phyloP scores from a whole-genome alignment of 169 alveolate species.

The Plasmodium coatneyi region DNA sequence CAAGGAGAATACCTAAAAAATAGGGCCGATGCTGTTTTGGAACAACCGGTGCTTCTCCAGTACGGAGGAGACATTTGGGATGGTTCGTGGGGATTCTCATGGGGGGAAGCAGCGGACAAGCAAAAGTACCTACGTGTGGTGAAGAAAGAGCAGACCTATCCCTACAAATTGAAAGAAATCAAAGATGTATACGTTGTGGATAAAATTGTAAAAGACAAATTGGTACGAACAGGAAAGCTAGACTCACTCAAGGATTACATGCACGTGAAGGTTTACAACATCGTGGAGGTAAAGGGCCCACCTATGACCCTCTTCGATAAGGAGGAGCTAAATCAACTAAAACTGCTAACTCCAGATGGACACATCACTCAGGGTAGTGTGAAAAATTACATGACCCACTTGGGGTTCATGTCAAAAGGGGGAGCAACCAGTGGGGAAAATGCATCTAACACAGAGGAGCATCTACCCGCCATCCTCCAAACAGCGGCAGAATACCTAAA shows the following conservation, averaged over 20 bases:
- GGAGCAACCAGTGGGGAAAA: not conserved
- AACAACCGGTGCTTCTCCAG: not conserved
- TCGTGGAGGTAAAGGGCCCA: not conserved
- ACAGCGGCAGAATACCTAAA: not conserved
- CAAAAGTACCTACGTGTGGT: slow-evolving; percentile 5
- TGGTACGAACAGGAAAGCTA: not conserved
- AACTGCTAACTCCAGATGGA: not conserved
- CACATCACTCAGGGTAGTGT: slow-evolving; percentile 19
- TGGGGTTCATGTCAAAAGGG: not conserved
- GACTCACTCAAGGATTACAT: not conserved
- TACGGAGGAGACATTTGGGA: not conserved
- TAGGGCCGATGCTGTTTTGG: not conserved
- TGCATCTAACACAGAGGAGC: too few species aligned
- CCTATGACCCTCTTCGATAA: not conserved
- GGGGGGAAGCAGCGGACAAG: slow-evolving; percentile 11
- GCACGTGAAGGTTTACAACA: slow-evolving; percentile 18
- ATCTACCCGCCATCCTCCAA: not conserved
- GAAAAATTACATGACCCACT: slow-evolving; percentile 12
- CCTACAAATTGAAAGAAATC: slow-evolving; percentile 15
- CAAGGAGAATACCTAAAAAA: not conserved
- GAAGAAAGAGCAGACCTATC: slow-evolving; percentile 17
- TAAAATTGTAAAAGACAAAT: slow-evolving; percentile 8
- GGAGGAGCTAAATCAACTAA: not conserved
- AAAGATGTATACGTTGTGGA: slow-evolving; percentile 30
- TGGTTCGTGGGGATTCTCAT: slow-evolving; percentile 9